Conservation (phyloP, 108 stramenopile genomes). For the Epithemia pelagica region DNA sequence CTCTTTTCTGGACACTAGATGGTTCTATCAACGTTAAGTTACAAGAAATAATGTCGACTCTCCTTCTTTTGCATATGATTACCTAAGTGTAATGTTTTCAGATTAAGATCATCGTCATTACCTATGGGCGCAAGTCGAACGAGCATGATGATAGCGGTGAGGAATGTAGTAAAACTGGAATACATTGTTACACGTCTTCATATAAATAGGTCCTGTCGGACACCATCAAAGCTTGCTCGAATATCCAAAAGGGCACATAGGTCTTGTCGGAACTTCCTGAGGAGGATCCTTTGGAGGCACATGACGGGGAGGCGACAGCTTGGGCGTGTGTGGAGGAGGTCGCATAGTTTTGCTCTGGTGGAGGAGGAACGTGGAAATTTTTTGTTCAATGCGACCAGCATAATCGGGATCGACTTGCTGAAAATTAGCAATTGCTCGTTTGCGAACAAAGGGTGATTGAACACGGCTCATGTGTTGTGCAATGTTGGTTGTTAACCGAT, state of each 20-base stretch:
- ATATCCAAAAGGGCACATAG: background rate
- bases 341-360: background rate
- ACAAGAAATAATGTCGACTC: too few species aligned
- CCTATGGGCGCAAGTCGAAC: too few species aligned
- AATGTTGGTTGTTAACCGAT: conserved; percentile 52
- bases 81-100: too few species aligned
- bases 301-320: background rate
- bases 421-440: conserved; percentile 52
- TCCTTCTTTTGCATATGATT: too few species aligned
- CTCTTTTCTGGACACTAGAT: too few species aligned
- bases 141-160: too few species aligned
- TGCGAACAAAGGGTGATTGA: conserved; percentile 35
- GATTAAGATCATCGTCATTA: too few species aligned
- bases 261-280: background rate
- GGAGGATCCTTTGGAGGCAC: background rate
- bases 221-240: background rate
- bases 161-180: too few species aligned
- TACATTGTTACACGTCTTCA: too few species aligned
- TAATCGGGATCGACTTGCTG: conserved; percentile 35
- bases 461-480: conserved; percentile 42
- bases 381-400: conserved; percentile 3
- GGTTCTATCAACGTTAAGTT: too few species aligned
- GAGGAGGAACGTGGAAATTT: background rate
- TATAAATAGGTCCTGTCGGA: too few species aligned
- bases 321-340: too few species aligned